A percentile compares a stretch with the other conserved stretches of the same genome.
These are phyloP conservation scores for Angophora floribunda DNA, from an alignment of 345 rosid genomes.

Conservation along the genomic window DNA sequence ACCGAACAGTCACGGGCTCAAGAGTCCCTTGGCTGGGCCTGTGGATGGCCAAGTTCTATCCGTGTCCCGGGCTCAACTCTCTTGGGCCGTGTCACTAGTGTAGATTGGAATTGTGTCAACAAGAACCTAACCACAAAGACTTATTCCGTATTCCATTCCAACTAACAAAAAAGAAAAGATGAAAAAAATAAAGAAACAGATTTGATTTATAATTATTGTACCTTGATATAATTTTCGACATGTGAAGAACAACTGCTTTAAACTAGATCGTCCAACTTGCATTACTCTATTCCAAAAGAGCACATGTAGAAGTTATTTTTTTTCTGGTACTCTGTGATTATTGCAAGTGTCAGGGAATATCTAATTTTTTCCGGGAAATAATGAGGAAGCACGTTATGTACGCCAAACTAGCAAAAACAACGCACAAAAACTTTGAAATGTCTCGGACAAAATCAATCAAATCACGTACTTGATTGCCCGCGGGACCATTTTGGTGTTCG, in stretches of 20 bases:
- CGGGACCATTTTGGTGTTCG: not conserved
- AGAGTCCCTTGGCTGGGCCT: too few relatives aligned
- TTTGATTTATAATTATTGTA: not conserved
- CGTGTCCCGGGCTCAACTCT: too few relatives aligned
- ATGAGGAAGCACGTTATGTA: not conserved
- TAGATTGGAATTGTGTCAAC: not conserved
- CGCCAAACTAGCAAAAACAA: not conserved
- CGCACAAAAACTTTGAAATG: not conserved
- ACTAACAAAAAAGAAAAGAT: not conserved
- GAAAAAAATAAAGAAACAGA: not conserved
- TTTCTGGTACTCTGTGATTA: not conserved
- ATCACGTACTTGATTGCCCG: not conserved
- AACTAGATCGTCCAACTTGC: not conserved
- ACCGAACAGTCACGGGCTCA: too few relatives aligned
- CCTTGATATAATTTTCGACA: not conserved
- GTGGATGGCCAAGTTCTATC: too few relatives aligned
- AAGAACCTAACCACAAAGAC: not conserved
- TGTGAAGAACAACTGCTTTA: not conserved
- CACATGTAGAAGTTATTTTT: not conserved
- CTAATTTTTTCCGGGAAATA: not conserved
- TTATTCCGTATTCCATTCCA: not conserved
- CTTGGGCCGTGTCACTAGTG: too few relatives aligned
- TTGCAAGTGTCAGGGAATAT: not conserved
- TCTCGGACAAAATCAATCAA: not conserved
- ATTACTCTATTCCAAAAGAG: not conserved